These are phyloP conservation scores for Fusarium sp. DNA, from an alignment of 2,329 filamentous ascomycete genomes.

Conservation along the genomic window DNA sequence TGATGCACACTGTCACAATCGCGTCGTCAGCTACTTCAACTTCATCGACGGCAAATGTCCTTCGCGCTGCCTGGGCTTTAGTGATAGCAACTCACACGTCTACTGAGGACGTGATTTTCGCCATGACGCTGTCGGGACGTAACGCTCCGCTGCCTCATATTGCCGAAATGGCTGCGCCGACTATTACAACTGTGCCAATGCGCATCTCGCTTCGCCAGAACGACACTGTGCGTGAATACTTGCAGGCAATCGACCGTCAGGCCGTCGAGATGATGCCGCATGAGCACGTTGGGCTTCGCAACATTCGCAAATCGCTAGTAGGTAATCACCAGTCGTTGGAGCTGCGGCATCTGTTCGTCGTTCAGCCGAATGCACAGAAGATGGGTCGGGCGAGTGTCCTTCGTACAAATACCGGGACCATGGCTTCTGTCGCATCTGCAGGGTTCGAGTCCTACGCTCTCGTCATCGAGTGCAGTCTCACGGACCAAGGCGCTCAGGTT, in stretches of 20 bases:
- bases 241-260: conserved; percentile 52
- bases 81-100: conserved; percentile 10
- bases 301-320: conserved; percentile 21
- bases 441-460: conserved; percentile 16
- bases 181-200: conserved; percentile 41
- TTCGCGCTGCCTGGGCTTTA: conserved; percentile 19
- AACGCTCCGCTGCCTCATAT: conserved; percentile 18
- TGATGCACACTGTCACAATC: conserved; percentile 5
- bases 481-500: conserved; percentile 12
- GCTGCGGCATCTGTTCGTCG: conserved; percentile 5
- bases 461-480: conserved; percentile 15
- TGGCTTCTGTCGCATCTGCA: conserved; percentile 14
- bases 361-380: conserved; percentile 13
- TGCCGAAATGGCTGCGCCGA: conserved; percentile 20
- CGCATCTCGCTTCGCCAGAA: conserved; percentile 46
- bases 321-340: conserved; percentile 12
- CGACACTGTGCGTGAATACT: conserved; percentile 53
- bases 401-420: conserved; percentile 13
- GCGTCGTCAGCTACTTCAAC: conserved; percentile 11
- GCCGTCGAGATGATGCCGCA: conserved; percentile 37
- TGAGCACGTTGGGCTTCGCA: conserved; percentile 38
- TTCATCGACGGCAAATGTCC: conserved; percentile 15
- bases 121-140: conserved; percentile 16
- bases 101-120: conserved; percentile 26
- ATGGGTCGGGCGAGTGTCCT: conserved; percentile 16